These are phyloP conservation scores for Penicillium alfredii DNA, from an alignment of 495 filamentous ascomycete species.

Conservation along the genomic window DNA sequence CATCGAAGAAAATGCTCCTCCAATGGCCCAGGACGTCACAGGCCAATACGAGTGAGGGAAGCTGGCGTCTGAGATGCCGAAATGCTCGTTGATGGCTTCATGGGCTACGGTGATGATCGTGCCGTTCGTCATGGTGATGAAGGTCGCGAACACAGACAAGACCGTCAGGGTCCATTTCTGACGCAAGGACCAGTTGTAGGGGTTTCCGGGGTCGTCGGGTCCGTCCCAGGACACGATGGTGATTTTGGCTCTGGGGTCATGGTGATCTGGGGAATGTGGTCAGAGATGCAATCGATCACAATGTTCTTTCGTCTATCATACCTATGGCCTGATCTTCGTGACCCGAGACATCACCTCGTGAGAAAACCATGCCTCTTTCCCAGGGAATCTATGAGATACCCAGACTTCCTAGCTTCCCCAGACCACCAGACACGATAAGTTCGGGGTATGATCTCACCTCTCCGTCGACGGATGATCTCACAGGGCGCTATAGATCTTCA, in stretches of 20 bases:
- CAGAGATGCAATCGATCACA: background rate
- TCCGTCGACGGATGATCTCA: conserved; percentile 3
- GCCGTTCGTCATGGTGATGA: conserved; percentile 37
- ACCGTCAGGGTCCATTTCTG: conserved; percentile 35
- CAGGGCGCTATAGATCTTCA: background rate
- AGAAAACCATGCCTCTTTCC: conserved; percentile 17
- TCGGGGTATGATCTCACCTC: conserved; percentile 12
- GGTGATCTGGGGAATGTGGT: conserved; percentile 13
- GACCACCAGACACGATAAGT: background rate
- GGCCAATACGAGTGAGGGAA: conserved; percentile 52
- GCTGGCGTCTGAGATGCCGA: conserved; percentile 37
- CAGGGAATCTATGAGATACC: background rate
- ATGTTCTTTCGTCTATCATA: conserved; percentile 2
- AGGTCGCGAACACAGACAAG: conserved; percentile 24
- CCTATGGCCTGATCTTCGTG: conserved; percentile 17
- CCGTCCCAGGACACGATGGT: conserved; percentile 44
- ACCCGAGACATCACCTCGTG: conserved; percentile 22
- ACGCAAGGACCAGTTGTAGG: conserved; percentile 53
- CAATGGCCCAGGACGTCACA: conserved; percentile 44
- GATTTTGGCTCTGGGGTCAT: conserved; percentile 11
- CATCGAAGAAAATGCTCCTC: conserved; percentile 41
- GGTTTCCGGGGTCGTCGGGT: conserved; percentile 49
- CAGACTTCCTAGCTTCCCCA: background rate
- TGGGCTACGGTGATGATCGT: conserved; percentile 42
- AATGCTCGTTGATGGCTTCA: conserved; percentile 30